Evolutionary conservation across 805 yeast species (phyloP).

Genomic region (Yamadazyma tumulicola): DNA sequence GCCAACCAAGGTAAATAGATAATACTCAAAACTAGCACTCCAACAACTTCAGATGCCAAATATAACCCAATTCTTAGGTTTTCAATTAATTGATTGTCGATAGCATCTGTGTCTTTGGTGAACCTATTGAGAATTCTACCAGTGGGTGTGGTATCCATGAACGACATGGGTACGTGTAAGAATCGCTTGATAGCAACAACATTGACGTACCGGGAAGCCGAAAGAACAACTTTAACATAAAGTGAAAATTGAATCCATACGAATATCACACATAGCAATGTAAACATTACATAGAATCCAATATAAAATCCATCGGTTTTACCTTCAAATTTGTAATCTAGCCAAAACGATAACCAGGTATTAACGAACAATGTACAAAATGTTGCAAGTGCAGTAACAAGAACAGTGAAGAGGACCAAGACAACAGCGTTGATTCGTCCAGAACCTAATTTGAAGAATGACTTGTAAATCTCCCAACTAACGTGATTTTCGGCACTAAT

Average conservation of each 20-base stretch:
- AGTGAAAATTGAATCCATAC: conserved; percentile 41
- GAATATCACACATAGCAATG: conserved; percentile 45
- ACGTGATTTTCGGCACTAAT: conserved; percentile 34
- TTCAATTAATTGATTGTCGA: conserved; percentile 76
- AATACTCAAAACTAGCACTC: conserved; percentile 42
- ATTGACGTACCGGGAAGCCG: conserved; percentile 56
- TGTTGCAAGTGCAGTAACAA: conserved; percentile 34
- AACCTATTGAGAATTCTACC: conserved; percentile 84
- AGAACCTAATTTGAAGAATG: conserved; percentile 31
- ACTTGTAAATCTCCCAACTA: conserved; percentile 31
- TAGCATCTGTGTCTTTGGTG: conserved; percentile 80
- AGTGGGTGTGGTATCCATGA: conserved; percentile 80
- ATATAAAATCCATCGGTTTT: conserved; percentile 57
- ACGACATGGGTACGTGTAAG: conserved; percentile 76
- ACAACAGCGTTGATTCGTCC: conserved; percentile 18
- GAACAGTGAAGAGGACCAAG: conserved; percentile 10
- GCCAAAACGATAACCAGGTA: conserved; percentile 85
- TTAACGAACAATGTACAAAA: conserved; percentile 58
- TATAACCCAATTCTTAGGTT: conserved; percentile 58
- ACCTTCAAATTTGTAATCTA: conserved; percentile 46
- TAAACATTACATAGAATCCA: conserved; percentile 65
- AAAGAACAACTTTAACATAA: conserved; percentile 38
- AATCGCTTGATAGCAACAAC: conserved; percentile 55
- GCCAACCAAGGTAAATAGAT: conserved; percentile 39
- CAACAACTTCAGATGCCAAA: conserved; percentile 51